Evolutionary conservation across 495 filamentous ascomycete genomes (phyloP).

Genomic region (Penicillium manginii): DNA sequence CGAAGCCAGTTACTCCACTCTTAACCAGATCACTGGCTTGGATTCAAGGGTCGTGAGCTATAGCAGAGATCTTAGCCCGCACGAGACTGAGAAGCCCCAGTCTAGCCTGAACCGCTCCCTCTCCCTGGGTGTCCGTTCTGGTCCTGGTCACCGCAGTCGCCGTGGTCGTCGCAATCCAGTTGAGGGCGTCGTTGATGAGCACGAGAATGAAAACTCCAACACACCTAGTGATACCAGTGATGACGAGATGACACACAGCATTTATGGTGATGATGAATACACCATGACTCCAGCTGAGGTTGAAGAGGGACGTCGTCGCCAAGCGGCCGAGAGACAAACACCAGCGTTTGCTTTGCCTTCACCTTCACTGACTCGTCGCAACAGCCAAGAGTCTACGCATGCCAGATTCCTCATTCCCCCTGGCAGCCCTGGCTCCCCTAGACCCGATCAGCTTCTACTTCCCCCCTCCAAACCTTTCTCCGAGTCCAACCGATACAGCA

Average conservation of each 20-base stretch:
- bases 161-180: constrained; percentile 35
- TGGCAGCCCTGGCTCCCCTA: constrained; percentile 32
- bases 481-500: constrained; percentile 43
- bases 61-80: constrained; percentile 43
- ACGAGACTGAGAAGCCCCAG: constrained; percentile 39
- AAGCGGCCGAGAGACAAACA: constrained; percentile 26
- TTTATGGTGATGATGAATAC: constrained; percentile 51
- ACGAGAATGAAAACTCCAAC: constrained; percentile 1
- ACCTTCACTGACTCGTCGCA: constrained; percentile 19
- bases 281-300: constrained; percentile 44
- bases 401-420: constrained; percentile 25
- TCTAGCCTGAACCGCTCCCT: constrained; percentile 44
- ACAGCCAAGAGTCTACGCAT: constrained; percentile 37
- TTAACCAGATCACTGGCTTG: constrained; percentile 50
- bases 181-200: constrained; percentile 26
- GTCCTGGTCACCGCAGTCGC: constrained; percentile 45
- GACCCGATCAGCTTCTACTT: constrained; percentile 40
- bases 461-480: constrained; percentile 31
- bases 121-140: constrained; percentile 49
- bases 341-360: constrained; percentile 1
- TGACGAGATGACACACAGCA: constrained; percentile 42
- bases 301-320: constrained; percentile 40
- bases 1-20: constrained; percentile 30
- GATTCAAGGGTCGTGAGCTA: constrained; percentile 50
- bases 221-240: constrained; percentile 37